Evolutionary conservation across 1,139 yeast genomes (phyloP), one percentile per base, ranked within the genome.

Genomic region (Debaryomyces robertsiae): DNA sequence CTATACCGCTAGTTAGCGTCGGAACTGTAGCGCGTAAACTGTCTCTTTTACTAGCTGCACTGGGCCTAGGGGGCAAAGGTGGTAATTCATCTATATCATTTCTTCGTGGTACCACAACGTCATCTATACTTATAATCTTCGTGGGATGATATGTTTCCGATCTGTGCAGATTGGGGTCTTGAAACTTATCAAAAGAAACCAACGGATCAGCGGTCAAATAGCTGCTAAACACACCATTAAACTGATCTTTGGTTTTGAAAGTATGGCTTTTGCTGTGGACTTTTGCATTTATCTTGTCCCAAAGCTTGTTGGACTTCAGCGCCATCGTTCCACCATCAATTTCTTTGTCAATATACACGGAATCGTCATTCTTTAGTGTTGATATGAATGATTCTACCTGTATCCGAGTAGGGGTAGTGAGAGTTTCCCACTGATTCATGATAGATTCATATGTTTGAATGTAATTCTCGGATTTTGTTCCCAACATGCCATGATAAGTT

Each of bases 351-450:
- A 63, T 31, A 11, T 61, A 47, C 5, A 64, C 67, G 0, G 71
- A 69, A n/a, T 63, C 58, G 36, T 61, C 66, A 24, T 58, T 48
- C 43, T 57, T 58, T 6, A 69, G 56, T 4, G 60, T 48, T 9
- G 55, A 45, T 3, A 69, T 54, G 32, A 73, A 57, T 0, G 73
- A 61, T 41, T 72, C 77, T 11, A 75, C 53, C 38, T 67, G 71
- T 33, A 53, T 50, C 50, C 65, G 59, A 19, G 58, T 60, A 1
- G 65, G 63, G 13, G 65, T 67, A 40, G 54, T 51, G 9, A 57
- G 46, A 6, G 49, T 39, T 38, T 71, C 75, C 77, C 77, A 73
- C 19, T 35, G 38, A 23, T 28, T 18, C 6, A 9, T 35, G 15
- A 35, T 35, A 0, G 46, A 39, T 10, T 60, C 60, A 41, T 60